Conservation (phyloP, 352 stramenopile species). For the Phytopythium helicoides region DNA sequence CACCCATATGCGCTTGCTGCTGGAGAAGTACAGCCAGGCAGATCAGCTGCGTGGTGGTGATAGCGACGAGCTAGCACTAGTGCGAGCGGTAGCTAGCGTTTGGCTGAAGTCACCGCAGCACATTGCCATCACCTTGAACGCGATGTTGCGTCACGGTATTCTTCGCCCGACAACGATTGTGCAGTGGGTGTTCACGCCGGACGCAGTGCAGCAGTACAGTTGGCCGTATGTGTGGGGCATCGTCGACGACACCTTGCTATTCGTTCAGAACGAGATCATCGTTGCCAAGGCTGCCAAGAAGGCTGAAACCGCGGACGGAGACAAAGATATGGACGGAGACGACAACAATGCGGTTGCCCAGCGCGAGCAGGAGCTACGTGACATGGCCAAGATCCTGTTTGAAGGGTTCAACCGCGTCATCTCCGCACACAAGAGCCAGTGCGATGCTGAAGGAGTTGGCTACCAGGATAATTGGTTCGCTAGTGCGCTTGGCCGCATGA, state of each 20-base stretch:
- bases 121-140: slow-evolving; percentile 75
- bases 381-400: slow-evolving; percentile 58
- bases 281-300: slow-evolving; percentile 20
- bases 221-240: slow-evolving; percentile 89
- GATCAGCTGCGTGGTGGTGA: slow-evolving; percentile 42
- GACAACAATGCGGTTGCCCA: slow-evolving; percentile 30
- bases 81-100: slow-evolving; percentile 68
- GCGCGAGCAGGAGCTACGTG: slow-evolving; percentile 45
- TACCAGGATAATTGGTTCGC: slow-evolving; percentile 83
- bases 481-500: slow-evolving; percentile 71
- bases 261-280: slow-evolving; percentile 42
- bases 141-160: slow-evolving; percentile 73
- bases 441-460: slow-evolving; percentile 63
- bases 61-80: slow-evolving; percentile 47
- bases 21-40: slow-evolving; percentile 75
- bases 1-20: slow-evolving; percentile 74
- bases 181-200: slow-evolving; percentile 76
- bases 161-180: slow-evolving; percentile 69
- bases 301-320: slow-evolving; percentile 31
- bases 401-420: slow-evolving; percentile 72
- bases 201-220: slow-evolving; percentile 85
- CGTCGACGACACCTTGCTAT: slow-evolving; percentile 63
- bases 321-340: slow-evolving; percentile 42
- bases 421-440: slow-evolving; percentile 73
- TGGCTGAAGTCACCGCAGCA: slow-evolving; percentile 85